These are phyloP conservation scores for Trypanosoma theileri DNA, from an alignment of 208 protist genomes.

Conservation along the genomic window DNA sequence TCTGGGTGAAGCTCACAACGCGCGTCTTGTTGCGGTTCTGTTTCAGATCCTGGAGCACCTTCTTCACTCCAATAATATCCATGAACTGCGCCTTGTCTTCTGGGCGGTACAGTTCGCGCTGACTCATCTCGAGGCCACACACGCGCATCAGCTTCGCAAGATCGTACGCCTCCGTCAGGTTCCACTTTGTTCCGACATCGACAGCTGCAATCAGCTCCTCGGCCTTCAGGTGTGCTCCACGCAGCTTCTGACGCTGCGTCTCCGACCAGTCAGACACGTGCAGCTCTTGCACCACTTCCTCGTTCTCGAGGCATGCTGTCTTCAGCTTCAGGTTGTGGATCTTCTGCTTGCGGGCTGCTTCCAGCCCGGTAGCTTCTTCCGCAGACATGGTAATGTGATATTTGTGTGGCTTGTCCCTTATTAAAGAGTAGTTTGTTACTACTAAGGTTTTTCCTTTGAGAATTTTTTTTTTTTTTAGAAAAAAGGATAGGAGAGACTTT, in stretches of 20 bases:
- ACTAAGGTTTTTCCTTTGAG: too few species aligned
- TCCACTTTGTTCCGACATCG: constrained; percentile 82
- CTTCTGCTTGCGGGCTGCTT: constrained; percentile 86
- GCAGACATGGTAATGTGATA: constrained; percentile 39
- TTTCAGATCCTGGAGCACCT: constrained; percentile 71
- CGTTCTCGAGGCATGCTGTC: constrained; percentile 77
- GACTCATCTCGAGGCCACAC: constrained; percentile 61
- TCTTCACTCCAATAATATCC: constrained; percentile 78
- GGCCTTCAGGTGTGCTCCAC: constrained; percentile 72
- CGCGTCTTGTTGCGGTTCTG: constrained; percentile 85
- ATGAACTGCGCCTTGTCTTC: constrained; percentile 78
- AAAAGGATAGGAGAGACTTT: background rate
- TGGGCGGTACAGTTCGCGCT: constrained; percentile 75
- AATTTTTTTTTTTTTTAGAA: background rate
- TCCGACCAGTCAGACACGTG: constrained; percentile 83
- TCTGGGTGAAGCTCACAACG: constrained; percentile 71
- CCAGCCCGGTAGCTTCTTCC: constrained; percentile 70
- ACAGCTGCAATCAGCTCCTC: constrained; percentile 66
- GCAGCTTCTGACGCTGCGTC: constrained; percentile 79
- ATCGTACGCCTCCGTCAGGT: constrained; percentile 82
- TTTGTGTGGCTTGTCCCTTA: constrained; percentile 9
- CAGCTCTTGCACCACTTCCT: constrained; percentile 82
- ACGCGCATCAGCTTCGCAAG: constrained; percentile 78
- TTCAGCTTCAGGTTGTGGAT: constrained; percentile 89
- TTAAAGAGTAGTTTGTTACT: too few species aligned